Evolutionary conservation across 2,329 filamentous ascomycete genomes (phyloP).

Genomic region (Xylaria arbuscula): DNA sequence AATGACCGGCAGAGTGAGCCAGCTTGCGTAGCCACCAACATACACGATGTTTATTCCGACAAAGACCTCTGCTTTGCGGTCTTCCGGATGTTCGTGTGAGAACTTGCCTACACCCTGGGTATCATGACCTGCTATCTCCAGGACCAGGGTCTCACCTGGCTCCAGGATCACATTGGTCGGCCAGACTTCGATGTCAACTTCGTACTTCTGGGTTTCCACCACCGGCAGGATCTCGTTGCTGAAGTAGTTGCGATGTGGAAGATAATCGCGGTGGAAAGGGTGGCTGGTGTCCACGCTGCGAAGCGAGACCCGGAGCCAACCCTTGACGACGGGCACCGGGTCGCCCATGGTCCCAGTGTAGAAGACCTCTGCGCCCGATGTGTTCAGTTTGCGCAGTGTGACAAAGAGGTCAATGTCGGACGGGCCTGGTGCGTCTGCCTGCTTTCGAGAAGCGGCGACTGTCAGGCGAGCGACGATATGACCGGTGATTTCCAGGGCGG

Average conservation of each 20-base stretch:
- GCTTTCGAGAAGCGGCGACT: constrained; percentile 40
- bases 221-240: constrained; percentile 64
- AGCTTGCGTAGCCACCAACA: too few relatives aligned
- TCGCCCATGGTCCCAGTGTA: constrained; percentile 76
- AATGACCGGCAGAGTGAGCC: too few relatives aligned
- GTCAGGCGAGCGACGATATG: background rate
- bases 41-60: too few relatives aligned
- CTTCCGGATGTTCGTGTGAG: too few relatives aligned
- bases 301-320: constrained; percentile 70
- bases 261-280: constrained; percentile 62
- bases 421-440: constrained; percentile 46
- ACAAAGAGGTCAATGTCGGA: constrained; percentile 73
- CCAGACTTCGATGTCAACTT: constrained; percentile 72
- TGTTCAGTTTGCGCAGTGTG: constrained; percentile 71
- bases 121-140: too few relatives aligned
- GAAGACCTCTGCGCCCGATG: constrained; percentile 66
- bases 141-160: too few relatives aligned
- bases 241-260: constrained; percentile 69
- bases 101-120: too few relatives aligned
- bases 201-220: constrained; percentile 65
- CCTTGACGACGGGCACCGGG: constrained; percentile 70
- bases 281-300: constrained; percentile 64
- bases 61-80: too few relatives aligned
- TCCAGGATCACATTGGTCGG: constrained; percentile 73
- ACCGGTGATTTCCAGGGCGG: constrained; percentile 64